Percentiles rank a stretch among this genome's conserved stretches.
phyloP scores from a whole-genome alignment of 1,284 basidiomycete species.

The Marasmius sp. region DNA sequence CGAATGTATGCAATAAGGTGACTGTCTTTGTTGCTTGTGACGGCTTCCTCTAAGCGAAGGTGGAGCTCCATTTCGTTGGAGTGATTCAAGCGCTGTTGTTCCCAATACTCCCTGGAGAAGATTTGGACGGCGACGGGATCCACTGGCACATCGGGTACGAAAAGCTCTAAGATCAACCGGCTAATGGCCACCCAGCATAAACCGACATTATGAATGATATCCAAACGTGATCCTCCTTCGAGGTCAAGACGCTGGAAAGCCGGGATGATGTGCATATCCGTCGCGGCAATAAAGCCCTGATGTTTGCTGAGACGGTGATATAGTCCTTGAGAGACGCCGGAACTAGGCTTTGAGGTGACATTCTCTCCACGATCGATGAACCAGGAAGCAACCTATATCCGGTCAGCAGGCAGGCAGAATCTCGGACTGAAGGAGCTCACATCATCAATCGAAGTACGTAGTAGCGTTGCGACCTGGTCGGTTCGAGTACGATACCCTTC shows the following conservation, averaged over 20 bases:
- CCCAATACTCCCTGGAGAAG: constrained; percentile 51
- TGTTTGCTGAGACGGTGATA: constrained; percentile 5
- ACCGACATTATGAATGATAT: constrained; percentile 36
- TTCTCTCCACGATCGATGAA: constrained; percentile 31
- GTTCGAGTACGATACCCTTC: constrained; percentile 33
- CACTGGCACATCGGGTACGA: constrained; percentile 83
- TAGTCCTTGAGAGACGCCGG: neutral
- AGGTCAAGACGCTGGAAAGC: constrained; percentile 8
- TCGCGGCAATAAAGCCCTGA: constrained; percentile 5
- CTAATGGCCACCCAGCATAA: constrained; percentile 69
- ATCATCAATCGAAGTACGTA: constrained; percentile 37
- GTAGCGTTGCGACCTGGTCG: constrained; percentile 38
- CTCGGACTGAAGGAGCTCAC: constrained; percentile 27
- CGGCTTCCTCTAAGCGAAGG: constrained; percentile 65
- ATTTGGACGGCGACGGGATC: constrained; percentile 81
- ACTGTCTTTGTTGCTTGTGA: constrained; percentile 64
- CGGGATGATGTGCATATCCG: constrained; percentile 7
- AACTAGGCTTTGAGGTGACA: neutral
- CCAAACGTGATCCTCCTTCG: constrained; percentile 9
- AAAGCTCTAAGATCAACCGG: constrained; percentile 64
- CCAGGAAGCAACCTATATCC: constrained; percentile 36
- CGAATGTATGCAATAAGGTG: constrained; percentile 46
- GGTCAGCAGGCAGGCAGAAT: neutral
- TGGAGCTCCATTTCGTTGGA: constrained; percentile 55
- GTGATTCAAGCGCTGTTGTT: constrained; percentile 47